Evolutionary conservation across 768 basidiomycete genomes (phyloP), one percentile per base, ranked within the genome.

Genomic region (Pisolithus orientalis): DNA sequence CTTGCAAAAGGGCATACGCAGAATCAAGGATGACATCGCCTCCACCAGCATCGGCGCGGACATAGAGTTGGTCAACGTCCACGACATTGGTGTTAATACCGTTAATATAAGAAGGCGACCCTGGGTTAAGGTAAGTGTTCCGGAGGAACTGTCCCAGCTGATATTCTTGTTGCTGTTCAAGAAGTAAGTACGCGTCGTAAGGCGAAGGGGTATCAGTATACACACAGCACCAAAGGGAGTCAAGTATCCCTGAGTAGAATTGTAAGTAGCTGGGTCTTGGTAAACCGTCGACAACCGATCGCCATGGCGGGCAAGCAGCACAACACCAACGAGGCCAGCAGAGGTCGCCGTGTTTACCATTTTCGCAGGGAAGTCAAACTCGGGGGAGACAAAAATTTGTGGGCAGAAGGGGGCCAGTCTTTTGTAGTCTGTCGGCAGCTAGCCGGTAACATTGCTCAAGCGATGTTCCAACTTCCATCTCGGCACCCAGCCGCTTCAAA

Each of bases 21-120:
- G 86, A 86, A 75, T 93, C 87, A 69, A 88, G 85, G 57, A 90
- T 87, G 44, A 85, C 83, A 24, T 82, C 77, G 47, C 90, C 90
- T 68, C 83, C 83, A 43, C 89, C 89, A 46, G 83, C 82, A 69
- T 92, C 90, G 61, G 87, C 87, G 55, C 83, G 83, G 50, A 87
- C 78, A 58, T 80, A 82, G 53, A 92, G 75, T 66, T 89, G 79
- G 57, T 73, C 76, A 59, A 85, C 78, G 70, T 87, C 75, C 28
- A 80, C 85, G 49, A 90, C 70, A 62, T 87, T 80, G 34, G 77
- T 72, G 57, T 78, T 72, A 64, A 89, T 80, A 49, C 80, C 82
- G 55, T 78, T 75, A 56, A 90, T 84, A 67, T 80, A 84, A 44
- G 82, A 83, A 10, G 82, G 64, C 25, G 86, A 87, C 17, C 66